Percentiles rank a stretch among this genome's conserved stretches.
These are phyloP conservation scores for Globisporangium takayamanum DNA, from an alignment of 352 stramenopile genomes.

Conservation along the genomic window DNA sequence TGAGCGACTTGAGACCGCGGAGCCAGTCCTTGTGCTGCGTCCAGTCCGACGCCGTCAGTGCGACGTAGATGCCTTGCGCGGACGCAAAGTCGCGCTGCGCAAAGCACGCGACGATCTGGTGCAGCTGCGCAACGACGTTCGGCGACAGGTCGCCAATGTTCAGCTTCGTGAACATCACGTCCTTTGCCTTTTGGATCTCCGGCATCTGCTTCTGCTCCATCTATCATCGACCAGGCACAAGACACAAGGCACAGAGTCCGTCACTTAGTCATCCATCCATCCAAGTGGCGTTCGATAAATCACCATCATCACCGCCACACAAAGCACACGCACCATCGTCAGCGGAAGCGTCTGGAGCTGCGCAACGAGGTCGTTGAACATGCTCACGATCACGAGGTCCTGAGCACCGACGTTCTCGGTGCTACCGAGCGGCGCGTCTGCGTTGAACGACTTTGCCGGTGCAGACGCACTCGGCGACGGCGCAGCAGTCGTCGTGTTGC, in stretches of 20 bases:
- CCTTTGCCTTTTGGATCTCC: constrained; percentile 82
- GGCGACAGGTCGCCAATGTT: constrained; percentile 72
- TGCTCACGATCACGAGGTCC: constrained; percentile 72
- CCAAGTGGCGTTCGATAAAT: not conserved
- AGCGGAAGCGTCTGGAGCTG: constrained; percentile 67
- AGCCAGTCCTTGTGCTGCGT: constrained; percentile 97
- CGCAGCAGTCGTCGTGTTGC: constrained; percentile 56
- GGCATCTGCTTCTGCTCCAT: constrained; percentile 85
- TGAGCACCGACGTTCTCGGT: constrained; percentile 70
- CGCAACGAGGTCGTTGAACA: constrained; percentile 73
- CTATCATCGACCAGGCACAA: constrained; percentile 18
- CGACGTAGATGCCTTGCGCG: constrained; percentile 84
- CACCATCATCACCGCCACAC: not conserved
- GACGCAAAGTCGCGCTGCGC: constrained; percentile 69
- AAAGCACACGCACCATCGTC: constrained; percentile 61
- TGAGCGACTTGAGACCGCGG: constrained; percentile 94
- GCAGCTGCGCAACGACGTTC: constrained; percentile 60
- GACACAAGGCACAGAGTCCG: constrained; percentile 9
- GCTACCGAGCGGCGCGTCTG: constrained; percentile 45
- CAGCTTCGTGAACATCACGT: constrained; percentile 86
- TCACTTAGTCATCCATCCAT: constrained; percentile 6
- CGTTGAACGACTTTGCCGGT: constrained; percentile 35
- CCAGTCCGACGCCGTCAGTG: constrained; percentile 92
- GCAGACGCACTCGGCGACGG: constrained; percentile 39
- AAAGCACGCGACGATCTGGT: constrained; percentile 79